Conservation (phyloP, 1,284 basidiomycete genomes). For the Pascua sp. region DNA sequence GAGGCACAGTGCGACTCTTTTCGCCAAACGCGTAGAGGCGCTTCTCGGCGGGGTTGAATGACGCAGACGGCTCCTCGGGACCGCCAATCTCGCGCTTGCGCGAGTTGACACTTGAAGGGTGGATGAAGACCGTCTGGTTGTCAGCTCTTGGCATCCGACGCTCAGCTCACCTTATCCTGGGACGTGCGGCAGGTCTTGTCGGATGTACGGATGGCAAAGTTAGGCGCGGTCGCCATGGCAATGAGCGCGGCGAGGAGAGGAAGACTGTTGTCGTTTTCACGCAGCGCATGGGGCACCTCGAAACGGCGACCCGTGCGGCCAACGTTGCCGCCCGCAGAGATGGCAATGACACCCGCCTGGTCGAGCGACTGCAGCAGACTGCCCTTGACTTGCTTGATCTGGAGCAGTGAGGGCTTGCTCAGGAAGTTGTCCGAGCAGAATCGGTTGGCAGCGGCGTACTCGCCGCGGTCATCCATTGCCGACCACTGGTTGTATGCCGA, state of each 20-base stretch:
- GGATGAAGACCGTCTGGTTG: slow-evolving; percentile 55
- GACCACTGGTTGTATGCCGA: slow-evolving; percentile 82
- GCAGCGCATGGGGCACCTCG: slow-evolving; percentile 64
- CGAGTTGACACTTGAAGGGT: slow-evolving; percentile 82
- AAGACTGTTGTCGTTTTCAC: slow-evolving; percentile 68
- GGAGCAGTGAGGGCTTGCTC: slow-evolving; percentile 73
- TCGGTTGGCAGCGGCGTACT: slow-evolving; percentile 63
- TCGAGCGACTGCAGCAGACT: slow-evolving; percentile 77
- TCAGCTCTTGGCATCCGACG: background rate
- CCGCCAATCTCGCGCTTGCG: slow-evolving; percentile 60
- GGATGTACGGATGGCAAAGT: slow-evolving; percentile 80
- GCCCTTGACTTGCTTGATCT: slow-evolving; percentile 78
- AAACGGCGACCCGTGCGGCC: slow-evolving; percentile 27
- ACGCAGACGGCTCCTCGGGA: slow-evolving; percentile 50
- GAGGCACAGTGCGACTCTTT: slow-evolving; percentile 66
- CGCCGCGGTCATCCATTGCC: slow-evolving; percentile 62
- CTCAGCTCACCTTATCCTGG: slow-evolving; percentile 73
- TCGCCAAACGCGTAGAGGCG: slow-evolving; percentile 82
- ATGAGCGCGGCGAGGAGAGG: slow-evolving; percentile 84
- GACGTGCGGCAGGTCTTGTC: slow-evolving; percentile 72
- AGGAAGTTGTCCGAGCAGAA: slow-evolving; percentile 89
- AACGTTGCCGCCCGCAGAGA: slow-evolving; percentile 62
- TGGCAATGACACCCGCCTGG: slow-evolving; percentile 73
- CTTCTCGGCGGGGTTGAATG: slow-evolving; percentile 58
- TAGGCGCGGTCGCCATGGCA: slow-evolving; percentile 83